Base-by-base conservation (phyloP, 2,329 filamentous ascomycete genomes). In the Fusarium gaditjirri region DNA sequence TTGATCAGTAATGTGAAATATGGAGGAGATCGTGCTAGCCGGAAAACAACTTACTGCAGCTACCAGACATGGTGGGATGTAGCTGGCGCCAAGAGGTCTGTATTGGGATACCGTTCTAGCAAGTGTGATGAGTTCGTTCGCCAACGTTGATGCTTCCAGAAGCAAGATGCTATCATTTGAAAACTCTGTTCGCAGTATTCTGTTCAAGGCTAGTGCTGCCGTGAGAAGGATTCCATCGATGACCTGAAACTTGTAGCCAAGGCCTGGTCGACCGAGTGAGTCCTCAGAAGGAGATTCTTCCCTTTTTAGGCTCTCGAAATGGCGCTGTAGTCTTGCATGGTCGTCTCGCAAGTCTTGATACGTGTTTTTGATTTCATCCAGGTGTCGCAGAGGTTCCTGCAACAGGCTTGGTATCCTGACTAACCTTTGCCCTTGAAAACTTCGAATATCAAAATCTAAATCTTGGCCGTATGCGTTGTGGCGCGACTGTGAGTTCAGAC, bases 61-160 rank as follows among this genome's bases (percentile, higher is more conserved):
- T 6, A 27, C 49, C 0, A 70, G 27, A 7, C 59, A 68, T 2
- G 44, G 49, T 0, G 65, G 67, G 0, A 70, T 55, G 7, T 29
- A 70, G 10, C 29, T 56, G 9, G 65, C 67, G 8, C 59, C 65
- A 0, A 69, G 38, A 16, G 67, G 67, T 4, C 65, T 41, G 11
- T 56, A 21, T 0, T 56, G 29, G 3, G 14, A n/a, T 14, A n/a
- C 46, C 5, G 21, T 17, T 14, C 36, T 35, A 3, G 54, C 35
- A 12, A 70, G 8, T 2, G 27, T 1, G 4, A 60, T 47, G 1
- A 65, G 38, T 29, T 59, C 49, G 7, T 43, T 43, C 3, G 38
- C 19, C 4, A 65, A 29, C 0, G 29, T 23, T 8, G 47, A 42
- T 31, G 50, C 59, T 21, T 68, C 54, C 4, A 50, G 6, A 4